Evolutionary conservation across 257 asterid species (phyloP).

Genomic region (Solanum gracilifrons): DNA sequence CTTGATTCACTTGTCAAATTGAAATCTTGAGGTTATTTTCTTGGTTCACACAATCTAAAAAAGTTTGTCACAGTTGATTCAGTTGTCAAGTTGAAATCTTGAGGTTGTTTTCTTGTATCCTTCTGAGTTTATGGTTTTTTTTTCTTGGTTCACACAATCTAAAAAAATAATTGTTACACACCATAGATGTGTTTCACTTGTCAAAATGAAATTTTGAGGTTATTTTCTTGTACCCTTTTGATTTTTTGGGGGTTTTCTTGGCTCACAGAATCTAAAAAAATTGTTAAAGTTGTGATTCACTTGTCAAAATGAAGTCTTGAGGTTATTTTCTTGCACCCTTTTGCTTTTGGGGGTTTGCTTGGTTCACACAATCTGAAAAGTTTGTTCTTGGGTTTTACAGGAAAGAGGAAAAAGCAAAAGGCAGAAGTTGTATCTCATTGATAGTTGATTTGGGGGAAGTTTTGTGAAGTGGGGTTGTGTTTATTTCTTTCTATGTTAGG

Average conservation of each 20-base stretch:
- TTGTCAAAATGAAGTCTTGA: conserved; percentile 21
- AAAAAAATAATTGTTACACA: background rate
- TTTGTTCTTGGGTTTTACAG: background rate
- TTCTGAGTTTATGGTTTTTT: conserved; percentile 6
- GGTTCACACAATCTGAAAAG: background rate
- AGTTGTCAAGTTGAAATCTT: conserved; percentile 20
- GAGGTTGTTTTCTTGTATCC: conserved; percentile 16
- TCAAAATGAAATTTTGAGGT: background rate
- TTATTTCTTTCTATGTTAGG: conserved; percentile 11
- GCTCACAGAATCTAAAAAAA: background rate
- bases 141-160: conserved; percentile 5
- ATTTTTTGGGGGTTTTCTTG: conserved; percentile 1
- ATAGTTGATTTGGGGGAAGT: conserved; percentile 1
- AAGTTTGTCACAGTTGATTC: conserved; percentile 10
- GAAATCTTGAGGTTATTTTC: conserved; percentile 7
- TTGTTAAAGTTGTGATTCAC: background rate
- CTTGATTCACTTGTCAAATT: conserved; percentile 17
- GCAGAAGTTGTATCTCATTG: background rate
- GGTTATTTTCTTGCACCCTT: conserved; percentile 17
- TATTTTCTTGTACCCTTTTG: background rate
- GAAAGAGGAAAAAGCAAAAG: background rate
- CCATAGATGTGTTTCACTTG: conserved; percentile 11
- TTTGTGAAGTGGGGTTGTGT: background rate
- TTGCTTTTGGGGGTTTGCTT: conserved; percentile 9
- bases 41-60: background rate